Evolutionary conservation across 345 rosid species (phyloP).

Genomic region (Boechera divaricarpa): DNA sequence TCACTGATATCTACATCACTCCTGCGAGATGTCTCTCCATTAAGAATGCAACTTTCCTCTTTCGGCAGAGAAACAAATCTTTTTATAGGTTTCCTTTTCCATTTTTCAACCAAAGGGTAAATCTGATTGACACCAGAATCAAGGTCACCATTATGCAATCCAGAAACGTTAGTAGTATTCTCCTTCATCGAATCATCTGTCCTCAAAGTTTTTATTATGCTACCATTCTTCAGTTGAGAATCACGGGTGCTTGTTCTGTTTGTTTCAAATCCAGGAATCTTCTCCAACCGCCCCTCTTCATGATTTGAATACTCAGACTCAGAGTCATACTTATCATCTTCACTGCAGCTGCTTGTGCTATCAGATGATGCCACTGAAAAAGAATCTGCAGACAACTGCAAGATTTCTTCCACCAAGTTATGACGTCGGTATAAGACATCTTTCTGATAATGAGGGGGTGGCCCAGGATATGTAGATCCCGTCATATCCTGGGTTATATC

Average conservation of each 20-base stretch:
- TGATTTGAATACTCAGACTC: conserved; percentile 49
- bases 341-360: conserved; percentile 78
- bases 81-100: conserved; percentile 63
- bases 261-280: conserved; percentile 3
- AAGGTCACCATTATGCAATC: conserved; percentile 46
- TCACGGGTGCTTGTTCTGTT: conserved; percentile 36
- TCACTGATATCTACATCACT: conserved; percentile 41
- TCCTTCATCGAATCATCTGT: conserved; percentile 36
- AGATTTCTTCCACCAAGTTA: conserved; percentile 83
- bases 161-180: conserved; percentile 30
- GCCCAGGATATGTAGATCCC: conserved; percentile 59
- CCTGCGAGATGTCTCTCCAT: conserved; percentile 43
- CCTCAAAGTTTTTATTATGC: conserved; percentile 31
- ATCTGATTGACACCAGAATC: conserved; percentile 46
- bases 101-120: conserved; percentile 50
- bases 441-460: conserved; percentile 87
- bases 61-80: conserved; percentile 59
- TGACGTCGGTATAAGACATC: conserved; percentile 85
- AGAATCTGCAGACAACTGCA: conserved; percentile 91
- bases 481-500: conserved; percentile 49
- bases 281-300: conserved; percentile 51
- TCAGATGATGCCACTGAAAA: conserved; percentile 79
- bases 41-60: conserved; percentile 49
- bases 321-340: conserved; percentile 55
- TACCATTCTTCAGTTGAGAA: conserved; percentile 47